Evolutionary conservation across 2,329 filamentous ascomycete species (phyloP).

Genomic region (Pseudogymnoascus sp.): DNA sequence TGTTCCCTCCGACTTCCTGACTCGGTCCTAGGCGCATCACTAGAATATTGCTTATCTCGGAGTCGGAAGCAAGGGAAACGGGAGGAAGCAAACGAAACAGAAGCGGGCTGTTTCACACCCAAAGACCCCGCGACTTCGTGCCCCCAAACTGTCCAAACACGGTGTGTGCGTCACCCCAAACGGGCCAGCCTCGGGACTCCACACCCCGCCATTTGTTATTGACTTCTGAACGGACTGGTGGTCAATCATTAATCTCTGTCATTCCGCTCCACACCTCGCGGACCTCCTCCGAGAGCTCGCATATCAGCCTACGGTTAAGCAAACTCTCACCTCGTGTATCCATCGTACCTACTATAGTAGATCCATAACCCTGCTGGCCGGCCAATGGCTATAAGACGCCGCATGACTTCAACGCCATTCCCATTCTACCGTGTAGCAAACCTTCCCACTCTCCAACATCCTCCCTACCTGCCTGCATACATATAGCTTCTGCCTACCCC

Average conservation of each 20-base stretch:
- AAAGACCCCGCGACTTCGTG: not conserved
- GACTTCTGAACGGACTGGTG: not conserved
- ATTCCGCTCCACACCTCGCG: not conserved
- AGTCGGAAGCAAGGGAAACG: not conserved
- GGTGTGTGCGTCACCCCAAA: not conserved
- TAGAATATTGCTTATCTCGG: not conserved
- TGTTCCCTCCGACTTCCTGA: constrained; percentile 4
- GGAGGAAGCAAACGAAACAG: not conserved
- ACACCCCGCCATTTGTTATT: constrained; percentile 7
- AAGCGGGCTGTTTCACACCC: not conserved
- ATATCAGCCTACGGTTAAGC: not conserved
- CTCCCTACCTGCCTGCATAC: not conserved
- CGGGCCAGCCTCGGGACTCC: constrained; percentile 1
- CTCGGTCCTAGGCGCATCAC: not conserved
- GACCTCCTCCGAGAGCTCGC: not conserved
- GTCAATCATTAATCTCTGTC: not conserved
- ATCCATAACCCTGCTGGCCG: not conserved
- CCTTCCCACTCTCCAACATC: not conserved
- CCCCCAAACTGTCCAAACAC: not conserved
- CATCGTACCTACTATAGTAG: not conserved
- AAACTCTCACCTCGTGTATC: not conserved
- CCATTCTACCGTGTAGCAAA: not conserved
- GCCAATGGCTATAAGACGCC: not conserved
- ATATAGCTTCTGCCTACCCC: not conserved
- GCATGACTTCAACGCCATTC: not conserved